These are phyloP conservation scores for Triticum dicoccoides DNA, from an alignment of 176 grass and related monocot species.

Conservation along the genomic window DNA sequence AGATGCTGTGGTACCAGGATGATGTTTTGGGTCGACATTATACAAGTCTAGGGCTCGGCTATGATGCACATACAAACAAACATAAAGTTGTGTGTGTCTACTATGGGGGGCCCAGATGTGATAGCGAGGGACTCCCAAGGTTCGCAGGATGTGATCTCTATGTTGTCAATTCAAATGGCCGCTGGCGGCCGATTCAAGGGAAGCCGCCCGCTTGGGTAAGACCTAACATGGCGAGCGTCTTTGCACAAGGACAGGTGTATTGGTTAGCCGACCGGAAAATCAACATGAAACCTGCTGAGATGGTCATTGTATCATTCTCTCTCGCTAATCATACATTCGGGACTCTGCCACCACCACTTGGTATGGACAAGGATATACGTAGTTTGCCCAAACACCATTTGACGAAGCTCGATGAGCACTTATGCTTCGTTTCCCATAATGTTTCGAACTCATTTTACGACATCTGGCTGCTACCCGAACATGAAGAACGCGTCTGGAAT, in stretches of 20 bases:
- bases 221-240: background rate
- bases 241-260: background rate
- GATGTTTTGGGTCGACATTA: background rate
- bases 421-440: background rate
- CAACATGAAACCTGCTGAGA: background rate
- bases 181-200: background rate
- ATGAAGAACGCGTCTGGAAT: background rate
- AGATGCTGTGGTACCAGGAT: background rate
- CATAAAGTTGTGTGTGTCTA: background rate
- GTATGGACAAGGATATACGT: background rate
- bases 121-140: background rate
- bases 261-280: background rate
- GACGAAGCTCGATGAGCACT: background rate
- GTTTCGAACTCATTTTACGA: background rate
- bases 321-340: background rate
- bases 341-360: background rate
- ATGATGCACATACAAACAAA: background rate
- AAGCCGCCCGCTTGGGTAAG: background rate
- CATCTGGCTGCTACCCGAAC: background rate
- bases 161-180: background rate
- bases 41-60: background rate
- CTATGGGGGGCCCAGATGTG: background rate
- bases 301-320: background rate
- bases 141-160: background rate
- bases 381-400: background rate